Evolutionary conservation across 2,329 filamentous ascomycete genomes (phyloP), one percentile per base, ranked within the genome.

Genomic region (Apiospora aurea): DNA sequence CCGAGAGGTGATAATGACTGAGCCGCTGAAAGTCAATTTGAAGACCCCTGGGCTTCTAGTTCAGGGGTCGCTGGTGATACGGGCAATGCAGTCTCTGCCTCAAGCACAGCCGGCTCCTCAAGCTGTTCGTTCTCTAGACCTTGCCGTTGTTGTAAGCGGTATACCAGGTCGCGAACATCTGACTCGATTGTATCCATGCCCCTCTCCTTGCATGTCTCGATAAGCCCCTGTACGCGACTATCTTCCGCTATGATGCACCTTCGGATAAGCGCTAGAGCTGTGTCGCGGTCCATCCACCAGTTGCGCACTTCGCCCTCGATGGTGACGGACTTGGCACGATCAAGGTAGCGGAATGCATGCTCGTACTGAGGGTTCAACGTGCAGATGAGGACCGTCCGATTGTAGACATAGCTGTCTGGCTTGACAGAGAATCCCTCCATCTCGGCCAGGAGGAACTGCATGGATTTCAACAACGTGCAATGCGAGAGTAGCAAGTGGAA

Each of bases 391-490:
- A 85, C 77, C 6, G 82, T 69, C 69, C 77, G 75, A 71, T 84
- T 76, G 53, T 81, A 77, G 21, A 78, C 79, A 34, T 71, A 57
- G 43, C 71, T 69, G 43, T 79, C 78, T 1, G 80, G 79, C 69
- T 74, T 76, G 13, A 85, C 73, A 21, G 72, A 75, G 71, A 83
- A 81, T 14, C 77, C 75, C 38, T 80, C 73, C 82, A 85, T 84
- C 77, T 85, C 83, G 4, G 77, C 75, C 5, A 78, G 67, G 16
- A 85, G 64, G 73, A 83, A 83, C 41, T 77, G 76, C 73, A 81
- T 79, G 18, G 78, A 77, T 69, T 78, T 78, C 51, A 69, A 73
- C 46, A 72, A 69, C 13, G 70, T 78, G 76, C 80, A 76, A 57
- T 76, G 64, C n/a, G 68, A 70, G 14, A 84, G 76, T 29, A 85